Evolutionary conservation across 2,329 filamentous ascomycete species (phyloP).

Genomic region (Fusarium bactridioides): DNA sequence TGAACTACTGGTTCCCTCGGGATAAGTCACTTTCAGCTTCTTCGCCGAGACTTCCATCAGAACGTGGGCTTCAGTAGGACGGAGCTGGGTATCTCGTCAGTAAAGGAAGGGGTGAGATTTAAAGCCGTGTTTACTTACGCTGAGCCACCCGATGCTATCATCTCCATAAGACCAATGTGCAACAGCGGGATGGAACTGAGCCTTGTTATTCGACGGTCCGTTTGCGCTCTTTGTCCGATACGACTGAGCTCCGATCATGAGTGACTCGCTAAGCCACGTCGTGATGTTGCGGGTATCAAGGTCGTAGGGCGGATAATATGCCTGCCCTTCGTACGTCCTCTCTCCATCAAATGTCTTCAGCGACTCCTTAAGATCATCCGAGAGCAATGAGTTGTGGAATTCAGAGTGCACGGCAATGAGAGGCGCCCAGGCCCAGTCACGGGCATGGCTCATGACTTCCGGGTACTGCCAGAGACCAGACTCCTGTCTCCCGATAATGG

Average conservation of each 20-base stretch:
- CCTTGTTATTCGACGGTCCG: constrained; percentile 13
- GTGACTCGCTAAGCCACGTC: constrained; percentile 60
- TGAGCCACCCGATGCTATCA: constrained; percentile 8
- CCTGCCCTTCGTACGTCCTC: constrained; percentile 2
- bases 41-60: constrained; percentile 8
- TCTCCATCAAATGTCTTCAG: constrained; percentile 1
- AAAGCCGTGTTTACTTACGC: neutral
- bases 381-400: constrained; percentile 57
- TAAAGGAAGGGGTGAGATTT: accelerated
- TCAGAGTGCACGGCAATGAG: constrained; percentile 61
- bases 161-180: constrained; percentile 10
- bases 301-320: constrained; percentile 32
- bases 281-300: constrained; percentile 65
- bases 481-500: constrained; percentile 6
- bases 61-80: neutral
- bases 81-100: neutral
- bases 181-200: constrained; percentile 9
- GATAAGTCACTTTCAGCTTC: constrained; percentile 1
- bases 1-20: neutral
- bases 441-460: constrained; percentile 62
- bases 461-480: constrained; percentile 36
- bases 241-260: constrained; percentile 66
- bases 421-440: constrained; percentile 64
- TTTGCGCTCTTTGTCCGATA: neutral
- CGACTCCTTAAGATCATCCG: constrained; percentile 46